Percentiles rank a stretch among this genome's conserved stretches.
Conservation (phyloP, 1,284 basidiomycete genomes). For the Ganoderma sinense region DNA sequence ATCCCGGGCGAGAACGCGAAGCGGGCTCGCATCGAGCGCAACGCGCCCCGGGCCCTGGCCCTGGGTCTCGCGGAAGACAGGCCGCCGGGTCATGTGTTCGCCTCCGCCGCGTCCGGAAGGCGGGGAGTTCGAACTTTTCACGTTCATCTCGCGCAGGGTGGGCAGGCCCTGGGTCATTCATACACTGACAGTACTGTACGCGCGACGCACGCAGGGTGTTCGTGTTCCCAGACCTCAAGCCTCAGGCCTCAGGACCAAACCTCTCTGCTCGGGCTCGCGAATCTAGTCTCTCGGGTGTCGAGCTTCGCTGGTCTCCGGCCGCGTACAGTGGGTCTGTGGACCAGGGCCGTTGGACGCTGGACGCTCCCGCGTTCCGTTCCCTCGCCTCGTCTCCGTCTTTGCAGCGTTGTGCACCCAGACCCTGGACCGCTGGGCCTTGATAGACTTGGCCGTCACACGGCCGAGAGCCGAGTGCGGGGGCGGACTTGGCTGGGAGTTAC, state of each 20-base stretch:
- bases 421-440: neutral
- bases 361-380: neutral
- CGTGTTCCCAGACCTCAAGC: neutral
- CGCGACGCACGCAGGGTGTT: neutral
- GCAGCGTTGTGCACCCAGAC: neutral
- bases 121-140: neutral
- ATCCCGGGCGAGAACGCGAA: neutral
- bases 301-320: neutral
- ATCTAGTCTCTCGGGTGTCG: neutral
- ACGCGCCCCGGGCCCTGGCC: neutral
- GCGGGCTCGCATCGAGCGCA: neutral
- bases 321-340: neutral
- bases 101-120: constrained; percentile 18
- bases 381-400: constrained; percentile 1
- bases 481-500: neutral
- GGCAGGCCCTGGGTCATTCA: neutral
- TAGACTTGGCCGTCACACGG: constrained; percentile 2
- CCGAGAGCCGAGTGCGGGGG: neutral
- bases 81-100: constrained; percentile 23
- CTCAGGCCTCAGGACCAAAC: no score
- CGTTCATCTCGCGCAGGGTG: neutral
- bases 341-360: neutral
- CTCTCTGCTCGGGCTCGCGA: neutral
- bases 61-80: neutral
- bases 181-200: no score